These are phyloP conservation scores for Calamus simplicifolius DNA, from an alignment of 176 grass and related monocot species.

Conservation along the genomic window DNA sequence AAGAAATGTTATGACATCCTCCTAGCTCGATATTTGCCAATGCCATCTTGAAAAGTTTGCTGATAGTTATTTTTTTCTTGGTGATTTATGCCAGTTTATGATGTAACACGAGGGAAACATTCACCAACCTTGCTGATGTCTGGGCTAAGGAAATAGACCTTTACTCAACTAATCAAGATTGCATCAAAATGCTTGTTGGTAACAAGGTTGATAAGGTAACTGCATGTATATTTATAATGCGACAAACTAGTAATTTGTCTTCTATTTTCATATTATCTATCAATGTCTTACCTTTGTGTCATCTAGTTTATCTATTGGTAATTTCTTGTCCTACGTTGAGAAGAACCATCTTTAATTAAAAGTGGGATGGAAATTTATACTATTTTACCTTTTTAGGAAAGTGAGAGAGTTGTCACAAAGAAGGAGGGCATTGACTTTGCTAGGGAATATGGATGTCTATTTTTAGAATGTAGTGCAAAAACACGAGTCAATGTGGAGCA, in stretches of 20 bases:
- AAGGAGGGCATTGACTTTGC: constrained; percentile 95
- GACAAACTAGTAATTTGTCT: too few relatives aligned
- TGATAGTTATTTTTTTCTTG: background rate
- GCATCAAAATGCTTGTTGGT: constrained; percentile 98
- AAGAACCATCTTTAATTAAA: too few relatives aligned
- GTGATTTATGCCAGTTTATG: constrained; percentile 50
- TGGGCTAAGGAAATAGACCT: constrained; percentile 98
- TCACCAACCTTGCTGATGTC: constrained; percentile 85
- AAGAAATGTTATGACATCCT: too few relatives aligned
- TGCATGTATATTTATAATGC: background rate
- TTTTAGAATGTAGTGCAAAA: constrained; percentile 96
- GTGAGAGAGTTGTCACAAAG: constrained; percentile 86
- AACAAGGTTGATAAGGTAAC: constrained; percentile 98
- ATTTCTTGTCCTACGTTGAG: background rate
- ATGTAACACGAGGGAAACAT: constrained; percentile 86
- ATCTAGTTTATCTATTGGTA: background rate
- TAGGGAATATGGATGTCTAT: constrained; percentile 81
- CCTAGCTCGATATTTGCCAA: too few relatives aligned
- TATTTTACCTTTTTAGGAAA: constrained; percentile 49
- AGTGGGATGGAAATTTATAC: too few relatives aligned
- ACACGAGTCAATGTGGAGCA: constrained; percentile 89
- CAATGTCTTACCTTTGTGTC: too few relatives aligned
- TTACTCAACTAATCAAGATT: constrained; percentile 99
- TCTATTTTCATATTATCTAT: too few relatives aligned
- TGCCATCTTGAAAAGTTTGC: background rate